Evolutionary conservation across 192 early-diverging fungal genomes (phyloP), one percentile per base, ranked within the genome.

Genomic region (Coemansia aciculifera): DNA sequence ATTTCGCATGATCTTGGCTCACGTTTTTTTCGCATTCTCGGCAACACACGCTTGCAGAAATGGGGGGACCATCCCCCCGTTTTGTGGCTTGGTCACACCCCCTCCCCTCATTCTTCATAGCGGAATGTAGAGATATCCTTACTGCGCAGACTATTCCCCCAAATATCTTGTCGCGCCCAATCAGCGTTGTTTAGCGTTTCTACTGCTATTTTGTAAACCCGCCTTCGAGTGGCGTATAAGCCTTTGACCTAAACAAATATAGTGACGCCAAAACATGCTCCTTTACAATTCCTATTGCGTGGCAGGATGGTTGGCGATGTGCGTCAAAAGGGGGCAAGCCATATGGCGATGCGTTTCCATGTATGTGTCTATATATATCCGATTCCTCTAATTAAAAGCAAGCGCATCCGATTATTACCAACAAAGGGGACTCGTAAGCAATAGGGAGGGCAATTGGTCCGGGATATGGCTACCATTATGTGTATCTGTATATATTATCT

Each of bases 1-100:
- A 7, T 23, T 19, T 32, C 31, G 29, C 32, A 29, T 17, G 51
- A 15, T 34, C 54, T 57, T 57, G 54, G 27, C 54, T 32, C 54
- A n/a, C 54, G 17, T 57, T 57, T 54, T 21, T 21, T 31, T n/a
- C 54, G 54, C 54, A 57, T 57, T 57, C 54, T 57, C 29, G 54
- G 54, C 54, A 29, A 8, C 29, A n/a, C 24, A 13, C 3, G 49
- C 49, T 27, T 9, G 19, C 23, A 27, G 5, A 31, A 34, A n/a
- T 29, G 54, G 54, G 23, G 54, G 54, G 54, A 32, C 31, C 29
- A 29, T n/a, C 31, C 23, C 51, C 29, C 15, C 54, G 17, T 57
- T 32, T 34, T n/a, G 54, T 57, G 54, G 54, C 54, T 57, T 32
- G 54, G 54, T 57, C 54, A 57, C 17, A 2, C 51, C 24, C 54